phyloP scores from a whole-genome alignment of 179 eudicot genomes.

The Corrigiola litoralis region DNA sequence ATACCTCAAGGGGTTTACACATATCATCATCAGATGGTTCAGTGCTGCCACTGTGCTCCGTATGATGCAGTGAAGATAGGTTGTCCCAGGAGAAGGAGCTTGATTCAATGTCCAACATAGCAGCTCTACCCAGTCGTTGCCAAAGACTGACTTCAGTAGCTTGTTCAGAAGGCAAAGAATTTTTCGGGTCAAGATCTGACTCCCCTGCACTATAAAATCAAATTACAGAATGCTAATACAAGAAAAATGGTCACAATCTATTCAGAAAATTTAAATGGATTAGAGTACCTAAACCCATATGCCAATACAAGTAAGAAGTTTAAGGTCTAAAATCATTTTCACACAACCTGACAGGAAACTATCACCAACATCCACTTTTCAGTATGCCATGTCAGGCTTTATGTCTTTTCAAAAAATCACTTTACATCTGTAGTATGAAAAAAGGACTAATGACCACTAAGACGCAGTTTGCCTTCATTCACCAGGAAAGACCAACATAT shows the following conservation, averaged over 20 bases:
- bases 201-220: slow-evolving; percentile 65
- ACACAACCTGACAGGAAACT: neutral
- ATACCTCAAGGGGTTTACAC: slow-evolving; percentile 85
- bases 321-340: neutral
- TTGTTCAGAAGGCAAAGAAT: slow-evolving; percentile 46
- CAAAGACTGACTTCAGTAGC: slow-evolving; percentile 66
- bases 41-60: slow-evolving; percentile 75
- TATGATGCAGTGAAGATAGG: slow-evolving; percentile 94
- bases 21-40: slow-evolving; percentile 95
- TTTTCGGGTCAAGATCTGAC: slow-evolving; percentile 31
- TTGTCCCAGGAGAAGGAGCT: slow-evolving; percentile 83
- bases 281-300: neutral
- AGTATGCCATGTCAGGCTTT: neutral
- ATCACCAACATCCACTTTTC: neutral
- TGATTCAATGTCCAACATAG: slow-evolving; percentile 79
- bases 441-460: no score
- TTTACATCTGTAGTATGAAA: no score
- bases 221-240: slow-evolving; percentile 6
- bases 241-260: neutral
- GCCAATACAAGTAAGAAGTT: neutral
- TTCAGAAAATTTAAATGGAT: neutral
- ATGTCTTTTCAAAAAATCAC: neutral
- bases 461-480: no score
- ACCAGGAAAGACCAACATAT: neutral
- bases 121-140: slow-evolving; percentile 90